A percentile compares a stretch with the other conserved stretches of the same genome.
Conservation (phyloP, 176 grass and related monocot species). For the Carex scoparia region DNA sequence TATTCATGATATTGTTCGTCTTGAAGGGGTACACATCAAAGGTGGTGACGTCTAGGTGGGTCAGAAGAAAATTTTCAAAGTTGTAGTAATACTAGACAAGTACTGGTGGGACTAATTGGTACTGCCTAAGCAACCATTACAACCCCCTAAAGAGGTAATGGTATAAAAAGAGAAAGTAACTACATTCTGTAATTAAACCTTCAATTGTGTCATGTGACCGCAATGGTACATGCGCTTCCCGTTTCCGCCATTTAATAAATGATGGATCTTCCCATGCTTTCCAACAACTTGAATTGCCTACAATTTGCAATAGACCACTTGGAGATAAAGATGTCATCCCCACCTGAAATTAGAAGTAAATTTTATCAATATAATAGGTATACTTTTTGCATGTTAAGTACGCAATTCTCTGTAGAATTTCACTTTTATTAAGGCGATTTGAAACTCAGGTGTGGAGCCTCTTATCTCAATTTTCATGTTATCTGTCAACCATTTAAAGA, state of each 20-base stretch:
- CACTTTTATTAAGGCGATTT: background rate
- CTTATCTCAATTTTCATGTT: background rate
- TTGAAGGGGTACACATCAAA: background rate
- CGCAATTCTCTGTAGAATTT: background rate
- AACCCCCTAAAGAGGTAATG: background rate
- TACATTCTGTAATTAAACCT: constrained; percentile 31
- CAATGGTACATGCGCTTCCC: constrained; percentile 77
- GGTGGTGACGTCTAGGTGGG: background rate
- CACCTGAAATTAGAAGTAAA: background rate
- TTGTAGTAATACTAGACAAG: background rate
- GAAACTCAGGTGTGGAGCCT: background rate
- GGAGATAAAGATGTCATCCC: constrained; percentile 44
- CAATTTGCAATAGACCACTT: constrained; percentile 25
- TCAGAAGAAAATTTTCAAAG: background rate
- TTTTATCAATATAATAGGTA: background rate
- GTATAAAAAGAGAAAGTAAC: background rate
- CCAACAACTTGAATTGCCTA: constrained; percentile 22
- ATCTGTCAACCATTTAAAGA: background rate
- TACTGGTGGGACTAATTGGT: background rate
- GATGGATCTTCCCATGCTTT: constrained; percentile 86
- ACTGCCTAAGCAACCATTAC: background rate
- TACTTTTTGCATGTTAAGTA: background rate
- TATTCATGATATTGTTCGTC: background rate
- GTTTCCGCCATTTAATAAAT: constrained; percentile 90
- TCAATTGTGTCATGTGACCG: constrained; percentile 75